Base-by-base conservation (phyloP, 1,284 basidiomycete genomes). In the Cutaneotrichosporon spelunceum region DNA sequence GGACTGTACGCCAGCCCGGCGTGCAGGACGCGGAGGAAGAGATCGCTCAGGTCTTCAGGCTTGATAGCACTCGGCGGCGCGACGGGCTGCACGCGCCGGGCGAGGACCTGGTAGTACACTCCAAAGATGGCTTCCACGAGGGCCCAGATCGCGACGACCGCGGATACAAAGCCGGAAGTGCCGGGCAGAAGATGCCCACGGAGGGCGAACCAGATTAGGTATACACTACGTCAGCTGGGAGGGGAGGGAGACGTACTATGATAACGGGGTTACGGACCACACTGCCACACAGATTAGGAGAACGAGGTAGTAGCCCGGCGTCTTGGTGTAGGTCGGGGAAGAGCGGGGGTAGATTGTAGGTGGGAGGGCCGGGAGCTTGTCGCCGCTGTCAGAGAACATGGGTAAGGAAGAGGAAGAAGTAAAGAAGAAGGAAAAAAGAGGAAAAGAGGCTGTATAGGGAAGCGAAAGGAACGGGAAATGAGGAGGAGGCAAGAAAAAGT, bases 181-280 rank as follows among this genome's bases (percentile, higher is more conserved):
- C 29, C 39, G 27, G 33, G 53, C 10, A 47, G 14, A 6, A 81
- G 26, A 77, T 72, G 68, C 79, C 83, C 36, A 74, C 74, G 76
- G 71, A 83, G 63, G 83, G 71, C 59, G 70, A 78, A 66, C 83
- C 82, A 67, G 76, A 78, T 62, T 72, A 81, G 60, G 86, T 78
- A 66, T 82, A 78, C 67, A 48, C 72, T 76, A 9, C 7, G 61
- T 58, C 21, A 60, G 47, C 34, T 33, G 30, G 53, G 49, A 61
- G 56, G n/a, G 59, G 65, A 14, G 47, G 50, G 26, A 23, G n/a
- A 65, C 71, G 62, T 60, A 77, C 90, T 89, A 92, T 16, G 86
- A 84, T 21, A 88, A 67, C 10, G 90, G 88, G 6, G 86, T 82
- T 39, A 86, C 77, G 30, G 83, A 83, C 86, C 89, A 90, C 57